These are phyloP conservation scores for Dendrocalamus latiflorus DNA, from an alignment of 202 grass and related monocot genomes.

Conservation along the genomic window DNA sequence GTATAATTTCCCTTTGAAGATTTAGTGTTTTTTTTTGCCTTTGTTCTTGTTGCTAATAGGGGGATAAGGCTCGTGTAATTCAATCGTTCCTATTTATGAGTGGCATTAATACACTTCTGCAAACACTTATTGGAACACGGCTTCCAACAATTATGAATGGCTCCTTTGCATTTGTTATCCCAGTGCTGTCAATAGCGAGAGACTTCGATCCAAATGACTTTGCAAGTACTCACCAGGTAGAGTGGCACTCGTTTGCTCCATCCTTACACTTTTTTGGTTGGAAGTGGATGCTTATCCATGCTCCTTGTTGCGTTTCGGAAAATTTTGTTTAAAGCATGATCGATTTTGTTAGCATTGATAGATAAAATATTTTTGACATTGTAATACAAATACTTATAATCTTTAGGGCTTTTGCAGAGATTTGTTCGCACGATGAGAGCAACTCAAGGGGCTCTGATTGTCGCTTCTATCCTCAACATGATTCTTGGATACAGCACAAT, in stretches of 20 bases:
- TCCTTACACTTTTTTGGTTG: neutral
- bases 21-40: neutral
- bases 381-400: constrained; percentile 22
- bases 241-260: constrained; percentile 10
- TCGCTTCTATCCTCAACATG: constrained; percentile 87
- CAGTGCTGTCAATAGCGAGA: constrained; percentile 79
- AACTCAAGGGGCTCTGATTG: constrained; percentile 82
- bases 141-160: constrained; percentile 90
- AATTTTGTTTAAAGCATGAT: neutral
- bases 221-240: constrained; percentile 50
- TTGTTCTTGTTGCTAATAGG: constrained; percentile 38
- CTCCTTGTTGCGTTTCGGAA: neutral
- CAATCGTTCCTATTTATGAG: constrained; percentile 88
- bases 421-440: constrained; percentile 86
- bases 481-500: constrained; percentile 75
- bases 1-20: neutral
- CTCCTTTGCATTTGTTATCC: constrained; percentile 84
- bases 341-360: constrained; percentile 1
- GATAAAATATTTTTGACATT: constrained; percentile 6
- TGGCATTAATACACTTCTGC: constrained; percentile 83
- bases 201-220: constrained; percentile 31
- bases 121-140: constrained; percentile 77
- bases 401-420: constrained; percentile 58
- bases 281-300: neutral
- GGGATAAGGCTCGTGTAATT: constrained; percentile 92